Evolutionary conservation across 805 yeast species (phyloP).

Genomic region (Candida dendrica): DNA sequence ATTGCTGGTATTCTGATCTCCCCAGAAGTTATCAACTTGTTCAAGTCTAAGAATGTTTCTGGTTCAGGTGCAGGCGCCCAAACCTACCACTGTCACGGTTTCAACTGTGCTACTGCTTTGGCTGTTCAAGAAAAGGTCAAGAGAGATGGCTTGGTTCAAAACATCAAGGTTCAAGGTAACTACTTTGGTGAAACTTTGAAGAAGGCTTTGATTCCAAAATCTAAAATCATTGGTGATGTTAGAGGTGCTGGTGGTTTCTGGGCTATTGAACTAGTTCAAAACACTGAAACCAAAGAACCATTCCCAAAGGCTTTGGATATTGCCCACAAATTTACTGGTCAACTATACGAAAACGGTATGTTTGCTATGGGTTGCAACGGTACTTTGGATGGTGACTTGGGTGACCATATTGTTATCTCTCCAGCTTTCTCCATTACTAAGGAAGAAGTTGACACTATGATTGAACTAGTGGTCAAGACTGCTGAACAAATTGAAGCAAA

Average conservation of each 20-base stretch:
- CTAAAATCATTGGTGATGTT: conserved; percentile 38
- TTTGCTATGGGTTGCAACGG: conserved; percentile 34
- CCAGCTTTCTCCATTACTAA: conserved; percentile 36
- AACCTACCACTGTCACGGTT: conserved; percentile 40
- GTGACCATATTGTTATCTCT: conserved; percentile 40
- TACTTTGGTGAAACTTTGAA: conserved; percentile 31
- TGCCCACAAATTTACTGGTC: conserved; percentile 24
- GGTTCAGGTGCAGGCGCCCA: conserved; percentile 42
- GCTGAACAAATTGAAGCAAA: conserved; percentile 13
- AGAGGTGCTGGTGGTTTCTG: conserved; percentile 53
- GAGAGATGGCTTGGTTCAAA: conserved; percentile 28
- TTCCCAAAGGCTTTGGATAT: conserved; percentile 27
- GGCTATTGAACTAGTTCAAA: conserved; percentile 44
- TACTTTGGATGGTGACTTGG: conserved; percentile 30
- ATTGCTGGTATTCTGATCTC: conserved; percentile 35
- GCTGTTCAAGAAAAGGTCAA: conserved; percentile 37
- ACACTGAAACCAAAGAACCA: conserved; percentile 38
- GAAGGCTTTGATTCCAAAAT: conserved; percentile 21
- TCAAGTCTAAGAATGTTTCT: conserved; percentile 16
- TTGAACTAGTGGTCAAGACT: conserved; percentile 18
- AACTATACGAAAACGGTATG: conserved; percentile 33
- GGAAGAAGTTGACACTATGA: conserved; percentile 30
- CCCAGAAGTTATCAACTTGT: conserved; percentile 29
- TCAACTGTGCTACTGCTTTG: conserved; percentile 39
- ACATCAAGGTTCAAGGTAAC: conserved; percentile 35